phyloP scores from a whole-genome alignment of 192 early-diverging fungal genomes.

The Helicostylum pulchrum region DNA sequence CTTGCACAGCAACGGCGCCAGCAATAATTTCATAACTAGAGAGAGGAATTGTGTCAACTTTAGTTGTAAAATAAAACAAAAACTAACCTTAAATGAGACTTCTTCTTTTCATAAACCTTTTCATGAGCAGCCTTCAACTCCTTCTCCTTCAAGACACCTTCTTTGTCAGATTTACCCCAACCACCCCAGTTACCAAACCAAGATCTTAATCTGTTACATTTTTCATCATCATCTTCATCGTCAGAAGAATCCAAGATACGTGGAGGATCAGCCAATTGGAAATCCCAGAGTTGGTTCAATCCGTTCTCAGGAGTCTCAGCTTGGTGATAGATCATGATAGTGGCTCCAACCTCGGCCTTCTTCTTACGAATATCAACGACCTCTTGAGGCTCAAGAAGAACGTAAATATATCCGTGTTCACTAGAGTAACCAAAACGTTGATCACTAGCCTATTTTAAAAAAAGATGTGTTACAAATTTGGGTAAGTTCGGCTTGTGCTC shows the following conservation, averaged over 20 bases:
- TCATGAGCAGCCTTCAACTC: conserved; percentile 15
- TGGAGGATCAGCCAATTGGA: conserved; percentile 12
- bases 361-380: conserved; percentile 26
- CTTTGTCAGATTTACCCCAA: conserved; percentile 5
- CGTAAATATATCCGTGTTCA: conserved; percentile 19
- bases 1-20: conserved; percentile 55
- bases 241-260: conserved; percentile 9
- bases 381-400: neutral
- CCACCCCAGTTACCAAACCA: conserved; percentile 24
- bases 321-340: conserved; percentile 10
- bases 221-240: conserved; percentile 20
- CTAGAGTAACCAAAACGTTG: conserved; percentile 17
- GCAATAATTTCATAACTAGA: conserved; percentile 41
- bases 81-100: conserved; percentile 16
- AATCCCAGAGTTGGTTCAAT: conserved; percentile 9
- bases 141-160: conserved; percentile 5
- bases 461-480: neutral
- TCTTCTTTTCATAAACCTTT: conserved; percentile 20
- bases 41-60: neutral
- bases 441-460: conserved; percentile 14
- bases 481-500: neutral
- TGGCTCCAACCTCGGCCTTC: conserved; percentile 3
- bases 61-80: neutral
- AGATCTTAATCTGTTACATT: conserved; percentile 16
- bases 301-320: neutral